Conservation (phyloP, 2,329 filamentous ascomycete species). For the Thielaviopsis euricoi region DNA sequence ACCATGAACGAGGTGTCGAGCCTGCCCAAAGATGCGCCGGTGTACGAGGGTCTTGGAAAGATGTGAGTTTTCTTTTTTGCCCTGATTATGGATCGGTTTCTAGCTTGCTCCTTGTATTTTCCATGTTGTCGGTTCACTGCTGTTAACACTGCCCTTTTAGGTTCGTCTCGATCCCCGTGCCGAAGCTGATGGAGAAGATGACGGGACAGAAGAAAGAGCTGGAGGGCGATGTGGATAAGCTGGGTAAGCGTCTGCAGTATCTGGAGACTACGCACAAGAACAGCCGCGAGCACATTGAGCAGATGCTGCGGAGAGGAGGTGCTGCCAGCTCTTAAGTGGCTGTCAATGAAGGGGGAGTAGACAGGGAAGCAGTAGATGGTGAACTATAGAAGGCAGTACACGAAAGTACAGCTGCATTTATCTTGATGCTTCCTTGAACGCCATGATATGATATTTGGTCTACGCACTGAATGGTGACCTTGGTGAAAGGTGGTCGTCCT, state of each 20-base stretch:
- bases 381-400: background rate
- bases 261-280: slow-evolving; percentile 93
- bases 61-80: slow-evolving; percentile 45
- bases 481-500: background rate
- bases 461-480: background rate
- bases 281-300: slow-evolving; percentile 76
- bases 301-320: slow-evolving; percentile 46
- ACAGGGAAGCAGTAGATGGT: background rate
- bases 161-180: slow-evolving; percentile 69
- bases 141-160: slow-evolving; percentile 26
- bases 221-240: slow-evolving; percentile 59
- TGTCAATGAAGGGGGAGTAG: background rate
- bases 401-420: background rate
- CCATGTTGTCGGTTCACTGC: background rate
- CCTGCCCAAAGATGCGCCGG: slow-evolving; percentile 56
- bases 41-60: slow-evolving; percentile 94
- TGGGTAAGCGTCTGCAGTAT: slow-evolving; percentile 83
- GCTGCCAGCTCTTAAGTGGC: background rate
- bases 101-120: slow-evolving; percentile 5
- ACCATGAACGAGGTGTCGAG: slow-evolving; percentile 70
- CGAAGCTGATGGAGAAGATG: slow-evolving; percentile 60
- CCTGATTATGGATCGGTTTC: slow-evolving; percentile 4
- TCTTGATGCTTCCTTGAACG: background rate
- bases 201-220: slow-evolving; percentile 57
- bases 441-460: background rate